Evolutionary conservation across 2,329 filamentous ascomycete species (phyloP).

Genomic region (Ophiostoma triangulosporum): DNA sequence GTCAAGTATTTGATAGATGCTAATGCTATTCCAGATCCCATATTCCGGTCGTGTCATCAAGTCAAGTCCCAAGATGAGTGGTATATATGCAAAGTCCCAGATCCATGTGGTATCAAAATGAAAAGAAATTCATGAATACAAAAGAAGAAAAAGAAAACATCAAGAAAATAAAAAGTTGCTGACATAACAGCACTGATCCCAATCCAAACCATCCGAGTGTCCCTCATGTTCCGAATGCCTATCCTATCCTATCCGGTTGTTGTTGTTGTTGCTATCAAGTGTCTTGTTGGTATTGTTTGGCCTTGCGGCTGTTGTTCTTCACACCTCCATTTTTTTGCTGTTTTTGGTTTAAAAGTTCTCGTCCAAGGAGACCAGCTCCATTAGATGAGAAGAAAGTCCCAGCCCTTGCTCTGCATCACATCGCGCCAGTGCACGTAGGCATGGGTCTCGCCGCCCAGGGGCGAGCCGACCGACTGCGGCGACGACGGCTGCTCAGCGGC

Average conservation of each 20-base stretch:
- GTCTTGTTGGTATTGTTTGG: not conserved
- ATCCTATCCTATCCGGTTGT: not conserved
- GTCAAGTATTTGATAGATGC: not conserved
- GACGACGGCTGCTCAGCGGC: slow-evolving; percentile 18
- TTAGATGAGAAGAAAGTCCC: slow-evolving; percentile 84
- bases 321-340: not conserved
- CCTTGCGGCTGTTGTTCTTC: not conserved
- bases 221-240: not conserved
- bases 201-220: not conserved
- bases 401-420: slow-evolving; percentile 79
- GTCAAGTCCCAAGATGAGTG: not conserved
- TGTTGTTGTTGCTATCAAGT: not conserved
- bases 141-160: not conserved
- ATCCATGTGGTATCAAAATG: not conserved
- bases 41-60: not conserved
- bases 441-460: slow-evolving; percentile 12
- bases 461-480: slow-evolving; percentile 16
- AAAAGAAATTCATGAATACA: not conserved
- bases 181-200: not conserved
- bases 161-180: not conserved
- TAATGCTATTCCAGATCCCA: not conserved
- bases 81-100: not conserved
- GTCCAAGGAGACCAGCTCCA: not conserved
- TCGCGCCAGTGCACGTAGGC: slow-evolving; percentile 84
- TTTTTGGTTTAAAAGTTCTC: not conserved